Base-by-base conservation (phyloP, 2,329 filamentous ascomycete genomes). In the Aspergillus sp. region DNA sequence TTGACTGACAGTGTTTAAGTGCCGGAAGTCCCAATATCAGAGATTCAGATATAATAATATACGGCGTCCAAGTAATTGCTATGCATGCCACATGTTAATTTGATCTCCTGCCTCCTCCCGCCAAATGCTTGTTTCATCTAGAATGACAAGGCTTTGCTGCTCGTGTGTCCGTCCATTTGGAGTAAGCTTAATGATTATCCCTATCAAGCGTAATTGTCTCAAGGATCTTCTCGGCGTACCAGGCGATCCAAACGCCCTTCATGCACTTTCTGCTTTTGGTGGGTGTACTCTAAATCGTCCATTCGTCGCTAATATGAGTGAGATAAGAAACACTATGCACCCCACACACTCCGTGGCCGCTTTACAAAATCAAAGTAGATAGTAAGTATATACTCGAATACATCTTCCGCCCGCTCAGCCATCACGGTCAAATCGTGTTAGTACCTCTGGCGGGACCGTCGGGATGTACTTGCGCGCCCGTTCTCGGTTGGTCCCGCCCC, bases 401-500 rank as follows among this genome's bases (percentile, higher is more conserved):
- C 44, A 18, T 38, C 38, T 30, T 50, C 34, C 30, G 32, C 38
- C 30, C 32, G 59, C 61, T 64, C 54, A 63, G 17, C 62, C 62
- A 30, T 71, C 70, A 4, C 84, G 79, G 70, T 97, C 93, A 48
- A 99, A 81, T 78, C 92, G 96, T 59, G 89, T 86, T 59, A 99
- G 79, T 70, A 98, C 96, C 76, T 99, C 95, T 0, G 93, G 89
- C 17, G 95, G 93, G 53, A 99, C 90, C 0, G 91, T 96, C 2
- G 95, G 95, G 45, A 96, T 96, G 73, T 99, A 99, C 76, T 96
- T 96, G 64, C 91, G 83, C 74, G 96, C 95, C 56, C 92, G 83
- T 75, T 98, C 95, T 61, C 89, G 84, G 76, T 99, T 96, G 47
- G 95, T 80, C 0, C 95, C 95, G 5, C 95, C 95, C 68, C 98